Conservation (phyloP, 331 rosid species). For the Quercus lobata region DNA sequence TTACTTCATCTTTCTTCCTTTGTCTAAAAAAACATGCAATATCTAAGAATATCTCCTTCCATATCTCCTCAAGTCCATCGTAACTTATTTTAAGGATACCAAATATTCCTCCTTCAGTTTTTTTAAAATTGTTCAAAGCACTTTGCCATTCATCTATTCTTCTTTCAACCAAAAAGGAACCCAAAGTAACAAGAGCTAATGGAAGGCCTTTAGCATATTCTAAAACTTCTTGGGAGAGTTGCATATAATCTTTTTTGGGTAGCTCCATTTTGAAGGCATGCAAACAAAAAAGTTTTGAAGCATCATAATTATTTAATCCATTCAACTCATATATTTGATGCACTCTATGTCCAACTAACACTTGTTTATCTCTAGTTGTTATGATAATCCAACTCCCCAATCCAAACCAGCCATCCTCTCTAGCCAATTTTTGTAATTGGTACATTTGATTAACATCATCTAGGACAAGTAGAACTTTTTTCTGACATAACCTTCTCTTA, state of each 20-base stretch:
- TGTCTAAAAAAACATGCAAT: conserved; percentile 30
- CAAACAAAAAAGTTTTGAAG: conserved; percentile 15
- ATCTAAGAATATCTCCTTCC: conserved; percentile 28
- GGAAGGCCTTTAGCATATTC: conserved; percentile 22
- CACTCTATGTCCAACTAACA: not conserved
- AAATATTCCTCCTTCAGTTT: conserved; percentile 12
- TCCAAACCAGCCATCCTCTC: conserved; percentile 13
- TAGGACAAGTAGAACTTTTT: conserved; percentile 38
- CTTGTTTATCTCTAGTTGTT: conserved; percentile 6
- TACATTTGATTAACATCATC: conserved; percentile 39
- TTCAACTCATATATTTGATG: not conserved
- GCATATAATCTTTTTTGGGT: not conserved
- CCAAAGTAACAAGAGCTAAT: conserved; percentile 38
- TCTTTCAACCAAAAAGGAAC: conserved; percentile 36
- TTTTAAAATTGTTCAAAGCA: conserved; percentile 24
- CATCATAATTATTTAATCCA: not conserved
- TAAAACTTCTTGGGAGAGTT: conserved; percentile 1
- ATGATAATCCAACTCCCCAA: conserved; percentile 19
- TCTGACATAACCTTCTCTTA: conserved; percentile 15
- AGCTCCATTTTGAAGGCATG: conserved; percentile 7
- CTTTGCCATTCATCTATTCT: conserved; percentile 24
- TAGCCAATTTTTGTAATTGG: conserved; percentile 10
- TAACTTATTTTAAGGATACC: conserved; percentile 24
- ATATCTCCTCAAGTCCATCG: conserved; percentile 4
- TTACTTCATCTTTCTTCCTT: conserved; percentile 17